These are phyloP conservation scores for Solanum virginianum DNA, from an alignment of 257 asterid species.

Conservation along the genomic window DNA sequence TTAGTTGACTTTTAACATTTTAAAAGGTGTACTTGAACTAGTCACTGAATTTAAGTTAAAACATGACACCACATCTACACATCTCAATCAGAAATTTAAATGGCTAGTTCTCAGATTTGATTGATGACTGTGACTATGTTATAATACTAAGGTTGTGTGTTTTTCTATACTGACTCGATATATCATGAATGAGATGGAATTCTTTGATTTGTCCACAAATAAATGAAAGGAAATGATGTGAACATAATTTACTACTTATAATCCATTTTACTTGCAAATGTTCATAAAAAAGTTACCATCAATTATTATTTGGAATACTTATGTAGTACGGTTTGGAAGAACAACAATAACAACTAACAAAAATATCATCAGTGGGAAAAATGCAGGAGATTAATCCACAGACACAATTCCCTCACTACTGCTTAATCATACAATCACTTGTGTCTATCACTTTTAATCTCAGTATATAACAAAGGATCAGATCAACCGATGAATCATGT, in stretches of 20 bases:
- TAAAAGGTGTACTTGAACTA: neutral
- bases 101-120: neutral
- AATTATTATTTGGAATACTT: no score
- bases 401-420: no score
- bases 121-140: neutral
- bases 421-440: no score
- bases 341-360: no score
- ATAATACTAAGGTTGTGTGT: neutral
- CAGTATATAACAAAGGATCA: no score
- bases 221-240: neutral
- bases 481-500: no score
- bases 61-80: neutral
- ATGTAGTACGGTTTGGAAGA: no score
- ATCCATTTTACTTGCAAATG: neutral
- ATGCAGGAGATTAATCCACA: no score
- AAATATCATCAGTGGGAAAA: no score
- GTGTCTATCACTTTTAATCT: no score
- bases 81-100: neutral
- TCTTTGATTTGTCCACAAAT: neutral
- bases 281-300: no score
- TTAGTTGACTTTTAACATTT: neutral
- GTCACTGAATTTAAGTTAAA: neutral
- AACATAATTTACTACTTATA: neutral
- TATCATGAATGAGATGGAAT: neutral
- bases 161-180: neutral